Base-by-base conservation (phyloP, 805 yeast species). In the Kuraishia ogatae region DNA sequence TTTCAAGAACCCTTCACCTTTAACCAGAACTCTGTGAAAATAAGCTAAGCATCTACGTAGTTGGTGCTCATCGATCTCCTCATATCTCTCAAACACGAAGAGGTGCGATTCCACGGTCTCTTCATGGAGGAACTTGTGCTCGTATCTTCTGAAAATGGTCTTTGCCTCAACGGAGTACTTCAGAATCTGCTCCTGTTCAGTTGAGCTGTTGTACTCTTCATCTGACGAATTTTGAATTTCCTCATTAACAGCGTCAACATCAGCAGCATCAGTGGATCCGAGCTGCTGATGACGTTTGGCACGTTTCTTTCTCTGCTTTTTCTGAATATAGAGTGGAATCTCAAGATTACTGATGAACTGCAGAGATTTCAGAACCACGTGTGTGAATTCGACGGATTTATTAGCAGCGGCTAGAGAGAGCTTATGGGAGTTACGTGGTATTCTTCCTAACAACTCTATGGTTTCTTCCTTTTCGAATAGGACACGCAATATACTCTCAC, bases 401-500 rank as follows among this genome's bases (percentile, higher is more conserved):
- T 74, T 75, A 29, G 87, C 77, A 63, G 79, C 87, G 6, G 77
- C 78, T 1, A 86, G 77, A 0, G 96, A 81, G 58, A 84, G 82
- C 57, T 78, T 82, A 28, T 78, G 70, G 0, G 93, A 88, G 15
- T 79, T 74, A 55, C 80, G 80, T 0, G 96, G 89, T 35, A 90
- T 66, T 19, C 69, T 70, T 1, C 82, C 73, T 2, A 93, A 64
- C 43, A 82, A 64, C 50, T 79, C 82, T 26, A 89, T 68, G 53
- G 82, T 79, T 22, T 72, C 76, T 53, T 82, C 84, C 53, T 83
- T 85, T 56, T 85, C 81, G 61, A 93, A 90, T n/a, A 93, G 71
- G 50, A 84, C 78, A 50, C 89, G 60, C 21, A 68, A 39, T 71
- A 60, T 72, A 59, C 79, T 63, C 68, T 69, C 69, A 58, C 79